Evolutionary conservation across 2,329 filamentous ascomycete species (phyloP).

Genomic region (Epichloe sp.): DNA sequence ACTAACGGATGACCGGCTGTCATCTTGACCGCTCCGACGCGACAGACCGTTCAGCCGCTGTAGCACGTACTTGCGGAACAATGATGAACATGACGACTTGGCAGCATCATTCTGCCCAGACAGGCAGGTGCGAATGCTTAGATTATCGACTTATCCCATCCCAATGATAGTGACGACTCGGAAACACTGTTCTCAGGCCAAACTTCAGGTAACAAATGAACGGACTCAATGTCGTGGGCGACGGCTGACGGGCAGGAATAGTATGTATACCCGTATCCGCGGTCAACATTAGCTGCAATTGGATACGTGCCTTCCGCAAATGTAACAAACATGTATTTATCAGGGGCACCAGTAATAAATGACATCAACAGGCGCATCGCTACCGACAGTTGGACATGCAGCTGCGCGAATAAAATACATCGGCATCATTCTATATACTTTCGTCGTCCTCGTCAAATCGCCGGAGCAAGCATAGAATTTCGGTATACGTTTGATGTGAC

Average conservation of each 20-base stretch:
- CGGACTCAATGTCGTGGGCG: too few species aligned
- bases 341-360: neutral
- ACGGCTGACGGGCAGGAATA: too few species aligned
- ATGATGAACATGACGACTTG: too few species aligned
- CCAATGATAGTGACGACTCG: neutral
- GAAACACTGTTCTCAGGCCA: neutral
- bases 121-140: neutral
- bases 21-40: too few species aligned
- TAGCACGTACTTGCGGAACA: too few species aligned
- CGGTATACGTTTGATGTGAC: neutral
- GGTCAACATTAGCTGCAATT: too few species aligned
- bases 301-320: neutral
- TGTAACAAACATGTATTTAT: neutral
- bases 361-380: neutral
- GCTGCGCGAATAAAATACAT: neutral
- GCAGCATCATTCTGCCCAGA: too few species aligned
- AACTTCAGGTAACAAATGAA: too few species aligned
- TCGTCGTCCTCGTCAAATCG: neutral
- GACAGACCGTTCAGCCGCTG: too few species aligned
- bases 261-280: too few species aligned
- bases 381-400: neutral
- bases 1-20: too few species aligned
- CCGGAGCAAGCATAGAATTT: neutral
- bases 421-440: neutral
- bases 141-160: too few species aligned